Evolutionary conservation across 176 grass and related monocot species (phyloP).

Genomic region (Oryza longistaminata): DNA sequence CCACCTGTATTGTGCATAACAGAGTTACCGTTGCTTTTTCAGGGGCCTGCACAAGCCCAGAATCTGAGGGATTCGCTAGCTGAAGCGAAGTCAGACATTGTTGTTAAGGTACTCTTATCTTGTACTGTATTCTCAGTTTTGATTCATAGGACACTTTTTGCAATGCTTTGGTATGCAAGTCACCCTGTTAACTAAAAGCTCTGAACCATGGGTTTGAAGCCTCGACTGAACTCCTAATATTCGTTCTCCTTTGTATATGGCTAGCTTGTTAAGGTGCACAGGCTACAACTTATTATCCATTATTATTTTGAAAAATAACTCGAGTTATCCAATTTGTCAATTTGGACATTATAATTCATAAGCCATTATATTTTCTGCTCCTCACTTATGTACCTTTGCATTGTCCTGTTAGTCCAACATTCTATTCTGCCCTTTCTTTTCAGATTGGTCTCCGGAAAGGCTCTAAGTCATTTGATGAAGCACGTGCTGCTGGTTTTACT

Average conservation of each 20-base stretch:
- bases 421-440: conserved; percentile 10
- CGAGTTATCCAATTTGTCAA: not conserved
- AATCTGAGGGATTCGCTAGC: conserved; percentile 84
- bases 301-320: not conserved
- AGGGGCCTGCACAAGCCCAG: conserved; percentile 91
- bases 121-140: not conserved
- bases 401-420: not conserved
- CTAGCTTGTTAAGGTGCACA: not conserved
- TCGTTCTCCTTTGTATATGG: not conserved
- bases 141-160: not conserved
- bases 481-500: conserved; percentile 76
- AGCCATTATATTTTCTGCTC: not conserved
- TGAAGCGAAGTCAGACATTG: conserved; percentile 82
- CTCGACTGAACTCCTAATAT: not conserved
- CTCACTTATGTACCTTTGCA: not conserved
- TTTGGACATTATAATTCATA: conserved; percentile 11
- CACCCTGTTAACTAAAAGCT: not conserved
- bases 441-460: conserved; percentile 92
- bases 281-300: not conserved
- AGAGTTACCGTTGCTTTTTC: conserved; percentile 21
- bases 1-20: not conserved
- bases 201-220: not conserved
- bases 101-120: conserved; percentile 67
- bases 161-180: not conserved
- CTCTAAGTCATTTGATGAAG: conserved; percentile 82